These are phyloP conservation scores for Paracamarosporium sp. DNA, from an alignment of 2,329 filamentous ascomycete species.

Conservation along the genomic window DNA sequence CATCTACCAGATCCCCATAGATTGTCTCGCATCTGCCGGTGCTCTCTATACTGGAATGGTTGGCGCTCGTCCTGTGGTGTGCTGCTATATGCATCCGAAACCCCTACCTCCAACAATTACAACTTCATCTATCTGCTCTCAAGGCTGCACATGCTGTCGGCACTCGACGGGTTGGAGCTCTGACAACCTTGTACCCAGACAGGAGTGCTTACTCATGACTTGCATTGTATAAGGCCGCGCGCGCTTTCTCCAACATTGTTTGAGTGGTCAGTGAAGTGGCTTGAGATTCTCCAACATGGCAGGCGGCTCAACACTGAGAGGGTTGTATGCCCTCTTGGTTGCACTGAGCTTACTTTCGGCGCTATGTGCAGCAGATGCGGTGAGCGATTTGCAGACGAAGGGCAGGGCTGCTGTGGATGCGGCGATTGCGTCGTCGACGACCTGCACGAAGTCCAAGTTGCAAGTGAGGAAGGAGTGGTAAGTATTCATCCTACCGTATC, in stretches of 20 bases:
- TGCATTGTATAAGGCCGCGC: slow-evolving; percentile 24
- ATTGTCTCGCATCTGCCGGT: slow-evolving; percentile 32
- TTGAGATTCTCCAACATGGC: slow-evolving; percentile 2
- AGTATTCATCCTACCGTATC: background rate
- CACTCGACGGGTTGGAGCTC: slow-evolving; percentile 16
- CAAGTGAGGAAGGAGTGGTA: slow-evolving; percentile 40
- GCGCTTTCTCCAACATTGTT: slow-evolving; percentile 6
- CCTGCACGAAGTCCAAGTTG: slow-evolving; percentile 40
- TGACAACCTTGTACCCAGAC: slow-evolving; percentile 13
- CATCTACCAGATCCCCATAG: slow-evolving; percentile 14
- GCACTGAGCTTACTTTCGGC: slow-evolving; percentile 24
- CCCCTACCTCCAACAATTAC: slow-evolving; percentile 26
- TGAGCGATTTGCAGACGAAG: slow-evolving; percentile 33
- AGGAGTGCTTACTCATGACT: slow-evolving; percentile 4
- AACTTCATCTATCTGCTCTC: slow-evolving; percentile 24
- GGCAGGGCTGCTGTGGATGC: slow-evolving; percentile 35
- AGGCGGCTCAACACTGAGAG: slow-evolving; percentile 14
- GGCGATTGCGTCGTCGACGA: slow-evolving; percentile 32
- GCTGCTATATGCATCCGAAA: background rate
- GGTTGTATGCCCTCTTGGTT: slow-evolving; percentile 30
- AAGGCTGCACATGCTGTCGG: slow-evolving; percentile 12
- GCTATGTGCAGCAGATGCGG: slow-evolving; percentile 32
- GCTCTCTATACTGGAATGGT: slow-evolving; percentile 16
- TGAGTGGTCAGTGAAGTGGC: background rate
- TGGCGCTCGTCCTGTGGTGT: slow-evolving; percentile 11